Evolutionary conservation across 805 yeast genomes (phyloP), one percentile per base, ranked within the genome.

Genomic region (Lachancea meyersii): DNA sequence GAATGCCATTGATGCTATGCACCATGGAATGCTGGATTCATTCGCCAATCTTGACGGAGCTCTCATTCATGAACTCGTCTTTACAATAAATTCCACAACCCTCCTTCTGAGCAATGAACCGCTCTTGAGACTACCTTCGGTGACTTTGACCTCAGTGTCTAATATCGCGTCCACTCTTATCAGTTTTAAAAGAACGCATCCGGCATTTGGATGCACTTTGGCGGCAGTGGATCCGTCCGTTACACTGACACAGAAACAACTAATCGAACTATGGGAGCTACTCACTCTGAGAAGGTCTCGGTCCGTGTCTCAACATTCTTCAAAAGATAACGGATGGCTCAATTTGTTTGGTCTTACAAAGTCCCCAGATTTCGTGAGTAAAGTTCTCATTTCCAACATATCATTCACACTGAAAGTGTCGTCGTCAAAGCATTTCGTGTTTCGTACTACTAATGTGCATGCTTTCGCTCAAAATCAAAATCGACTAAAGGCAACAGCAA

Each of bases 151-250:
- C 23, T 32, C 60, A 3, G 51, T 56, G 1, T 53, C 64, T 2
- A 62, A 61, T 40, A 23, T 60, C 6, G 26, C 59, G 2, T 46
- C 54, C 18, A 5, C 8, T 20, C 21, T 31, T n/a, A 14, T 23
- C n/a, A 13, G 7, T 5, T 16, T 19, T n/a, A n/a, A 16, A 28
- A 9, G 8, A 5, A 9, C 41, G 4, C 16, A 31, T 19, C 35
- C 21, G 1, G 52, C 47, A 19, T 21, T 56, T 10, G 46, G 55
- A 8, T 49, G 51, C 34, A 55, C 57, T 9, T 33, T 54, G 11
- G 59, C 53, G 40, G 45, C 62, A 10, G 54, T 61, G 3, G 59
- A 63, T 37, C 63, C 66, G 13, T 47, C 60, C 1, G 38, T 61
- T 2, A 52, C 52, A n/a, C 44, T 58, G 4, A 51, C 60, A 2